Evolutionary conservation across 163 green algal species (phyloP).

Genomic region (Scenedesmus sp.): DNA sequence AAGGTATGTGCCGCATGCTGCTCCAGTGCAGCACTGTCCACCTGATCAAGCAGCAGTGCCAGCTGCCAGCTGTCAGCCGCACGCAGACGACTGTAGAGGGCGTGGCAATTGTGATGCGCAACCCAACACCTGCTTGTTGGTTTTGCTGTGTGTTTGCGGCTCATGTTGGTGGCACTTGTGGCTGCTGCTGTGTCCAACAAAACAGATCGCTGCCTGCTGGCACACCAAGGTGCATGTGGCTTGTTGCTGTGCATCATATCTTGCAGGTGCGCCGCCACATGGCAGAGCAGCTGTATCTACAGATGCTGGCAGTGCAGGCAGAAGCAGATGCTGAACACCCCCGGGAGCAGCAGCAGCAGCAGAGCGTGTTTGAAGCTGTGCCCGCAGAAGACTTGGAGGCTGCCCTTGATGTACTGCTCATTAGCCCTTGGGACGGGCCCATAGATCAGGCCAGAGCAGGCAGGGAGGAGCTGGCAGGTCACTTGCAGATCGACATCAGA

Average conservation of each 20-base stretch:
- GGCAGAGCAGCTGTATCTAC: slow-evolving; percentile 90
- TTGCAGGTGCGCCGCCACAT: slow-evolving; percentile 75
- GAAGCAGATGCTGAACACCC: background rate
- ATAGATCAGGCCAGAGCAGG: slow-evolving; percentile 65
- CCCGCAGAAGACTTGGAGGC: slow-evolving; percentile 49
- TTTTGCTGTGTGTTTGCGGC: too few species aligned
- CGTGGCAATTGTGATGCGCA: background rate
- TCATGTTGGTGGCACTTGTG: too few species aligned
- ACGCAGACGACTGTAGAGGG: background rate
- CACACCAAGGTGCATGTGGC: background rate
- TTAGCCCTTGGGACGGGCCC: slow-evolving; percentile 68
- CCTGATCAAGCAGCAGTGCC: background rate
- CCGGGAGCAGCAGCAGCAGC: slow-evolving; percentile 10
- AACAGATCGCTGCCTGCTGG: background rate
- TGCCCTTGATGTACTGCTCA: slow-evolving; percentile 64
- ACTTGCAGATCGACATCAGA: slow-evolving; percentile 47
- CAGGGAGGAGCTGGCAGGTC: slow-evolving; percentile 58
- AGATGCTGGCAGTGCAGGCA: slow-evolving; percentile 72
- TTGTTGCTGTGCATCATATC: background rate
- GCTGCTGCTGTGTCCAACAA: background rate
- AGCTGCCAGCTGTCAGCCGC: background rate
- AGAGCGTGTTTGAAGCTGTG: background rate
- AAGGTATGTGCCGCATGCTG: slow-evolving; percentile 66
- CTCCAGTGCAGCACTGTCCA: background rate
- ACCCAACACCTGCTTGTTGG: too few species aligned